Conservation (phyloP, 345 rosid species). For the Odontarrhena argentea region DNA sequence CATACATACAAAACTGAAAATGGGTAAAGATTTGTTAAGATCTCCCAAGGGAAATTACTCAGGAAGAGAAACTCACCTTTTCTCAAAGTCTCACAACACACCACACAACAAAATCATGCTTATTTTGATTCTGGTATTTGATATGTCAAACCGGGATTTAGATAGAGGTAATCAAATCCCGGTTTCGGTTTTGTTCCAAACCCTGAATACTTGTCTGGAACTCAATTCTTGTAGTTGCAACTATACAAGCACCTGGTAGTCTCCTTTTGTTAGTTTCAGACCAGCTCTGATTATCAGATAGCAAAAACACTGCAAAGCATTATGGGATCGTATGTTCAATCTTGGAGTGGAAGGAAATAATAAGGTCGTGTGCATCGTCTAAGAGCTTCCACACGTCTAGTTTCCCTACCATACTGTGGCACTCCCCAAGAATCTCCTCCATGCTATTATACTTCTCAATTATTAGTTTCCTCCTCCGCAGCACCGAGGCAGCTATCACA, state of each 20-base stretch:
- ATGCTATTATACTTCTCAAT: conserved; percentile 84
- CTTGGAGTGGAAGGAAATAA: conserved; percentile 79
- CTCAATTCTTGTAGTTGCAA: neutral
- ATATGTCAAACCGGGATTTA: conserved; percentile 1
- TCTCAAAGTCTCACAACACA: conserved; percentile 18
- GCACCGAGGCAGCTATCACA: conserved; percentile 85
- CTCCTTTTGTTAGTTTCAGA: too few species aligned
- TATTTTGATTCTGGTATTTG: conserved; percentile 9
- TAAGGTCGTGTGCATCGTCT: conserved; percentile 87
- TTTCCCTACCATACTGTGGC: conserved; percentile 91
- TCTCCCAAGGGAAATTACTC: neutral
- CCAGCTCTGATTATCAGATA: neutral
- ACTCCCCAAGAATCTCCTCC: conserved; percentile 94
- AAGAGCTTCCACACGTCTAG: conserved; percentile 96
- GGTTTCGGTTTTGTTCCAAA: neutral
- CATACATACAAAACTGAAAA: conserved; percentile 28
- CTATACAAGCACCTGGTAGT: conserved; percentile 9
- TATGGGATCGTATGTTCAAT: conserved; percentile 52
- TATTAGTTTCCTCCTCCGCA: conserved; percentile 87
- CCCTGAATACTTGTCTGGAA: neutral
- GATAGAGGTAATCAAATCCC: neutral
- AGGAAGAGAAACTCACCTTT: conserved; percentile 3
- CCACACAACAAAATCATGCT: conserved; percentile 26
- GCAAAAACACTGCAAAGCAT: neutral
- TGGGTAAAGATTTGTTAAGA: neutral